phyloP scores from a whole-genome alignment of 2,329 filamentous ascomycete species.

The Aspergillus costaricaensis region DNA sequence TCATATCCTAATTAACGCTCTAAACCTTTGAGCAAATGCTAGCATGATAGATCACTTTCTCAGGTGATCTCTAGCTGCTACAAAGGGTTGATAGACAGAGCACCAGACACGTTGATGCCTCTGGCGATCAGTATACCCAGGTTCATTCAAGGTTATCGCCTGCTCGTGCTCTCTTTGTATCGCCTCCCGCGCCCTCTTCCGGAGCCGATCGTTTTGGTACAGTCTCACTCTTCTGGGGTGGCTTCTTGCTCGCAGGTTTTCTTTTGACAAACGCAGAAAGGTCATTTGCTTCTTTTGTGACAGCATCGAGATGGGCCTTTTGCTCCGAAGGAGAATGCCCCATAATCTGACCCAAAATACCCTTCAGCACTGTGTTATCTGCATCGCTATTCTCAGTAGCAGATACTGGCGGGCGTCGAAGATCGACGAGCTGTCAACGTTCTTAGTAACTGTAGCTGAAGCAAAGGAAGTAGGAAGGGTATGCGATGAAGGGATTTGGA shows the following conservation, averaged over 20 bases:
- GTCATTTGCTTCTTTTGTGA: conserved; percentile 59
- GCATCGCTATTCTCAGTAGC: conserved; percentile 42
- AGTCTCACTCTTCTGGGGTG: conserved; percentile 16
- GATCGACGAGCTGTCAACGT: conserved; percentile 53
- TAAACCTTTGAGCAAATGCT: background rate
- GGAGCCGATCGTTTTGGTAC: conserved; percentile 32
- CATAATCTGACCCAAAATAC: conserved; percentile 60
- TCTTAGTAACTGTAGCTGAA: conserved; percentile 10
- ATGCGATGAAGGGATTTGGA: background rate
- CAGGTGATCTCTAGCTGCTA: background rate
- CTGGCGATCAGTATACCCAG: background rate
- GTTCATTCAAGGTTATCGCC: background rate
- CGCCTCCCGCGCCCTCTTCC: conserved; percentile 25
- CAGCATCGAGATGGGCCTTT: conserved; percentile 56
- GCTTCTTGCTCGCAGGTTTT: conserved; percentile 41
- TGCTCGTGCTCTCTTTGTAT: conserved; percentile 30
- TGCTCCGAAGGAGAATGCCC: conserved; percentile 57
- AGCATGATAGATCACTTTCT: background rate
- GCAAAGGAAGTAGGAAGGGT: conserved; percentile 1
- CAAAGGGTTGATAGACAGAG: conserved; percentile 4
- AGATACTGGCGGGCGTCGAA: conserved; percentile 56
- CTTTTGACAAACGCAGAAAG: conserved; percentile 60
- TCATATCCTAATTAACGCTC: background rate
- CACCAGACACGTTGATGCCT: background rate
- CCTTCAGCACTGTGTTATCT: conserved; percentile 51